A percentile compares a stretch with the other conserved stretches of the same genome.
Evolutionary conservation across 2,329 filamentous ascomycete species (phyloP).

Genomic region (Colletotrichum sojae): DNA sequence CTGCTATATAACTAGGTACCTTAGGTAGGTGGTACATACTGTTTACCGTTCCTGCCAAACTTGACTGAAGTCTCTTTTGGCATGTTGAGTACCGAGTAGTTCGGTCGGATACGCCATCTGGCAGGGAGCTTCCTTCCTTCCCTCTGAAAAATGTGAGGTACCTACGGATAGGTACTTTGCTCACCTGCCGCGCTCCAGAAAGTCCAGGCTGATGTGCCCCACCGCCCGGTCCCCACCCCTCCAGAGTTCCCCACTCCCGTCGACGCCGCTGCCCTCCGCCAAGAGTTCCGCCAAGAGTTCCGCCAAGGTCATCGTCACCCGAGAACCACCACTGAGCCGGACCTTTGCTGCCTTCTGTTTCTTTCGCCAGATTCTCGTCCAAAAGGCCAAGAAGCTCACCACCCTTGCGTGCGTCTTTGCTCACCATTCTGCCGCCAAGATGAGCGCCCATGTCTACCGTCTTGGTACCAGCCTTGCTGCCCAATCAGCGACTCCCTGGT

Average conservation of each 20-base stretch:
- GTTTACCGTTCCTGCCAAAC: too few species aligned
- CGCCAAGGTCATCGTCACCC: slow-evolving; percentile 41
- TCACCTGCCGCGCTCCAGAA: too few species aligned
- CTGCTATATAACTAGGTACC: too few species aligned
- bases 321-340: slow-evolving; percentile 37
- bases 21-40: too few species aligned
- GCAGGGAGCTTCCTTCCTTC: too few species aligned
- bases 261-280: slow-evolving; percentile 37
- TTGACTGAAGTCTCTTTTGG: too few species aligned
- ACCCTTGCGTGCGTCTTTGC: slow-evolving; percentile 36
- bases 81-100: too few species aligned
- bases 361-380: slow-evolving; percentile 15
- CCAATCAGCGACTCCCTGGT: slow-evolving; percentile 28
- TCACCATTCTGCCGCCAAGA: slow-evolving; percentile 33
- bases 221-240: slow-evolving; percentile 26
- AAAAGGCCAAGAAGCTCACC: slow-evolving; percentile 36
- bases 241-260: slow-evolving; percentile 33
- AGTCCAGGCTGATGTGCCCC: slow-evolving; percentile 3
- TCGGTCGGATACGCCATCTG: too few species aligned
- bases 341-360: slow-evolving; percentile 16
- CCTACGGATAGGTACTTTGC: too few species aligned
- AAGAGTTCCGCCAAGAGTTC: slow-evolving; percentile 39
- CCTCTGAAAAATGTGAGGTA: too few species aligned
- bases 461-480: slow-evolving; percentile 20
- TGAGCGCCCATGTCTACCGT: slow-evolving; percentile 34